Evolutionary conservation across 2,329 filamentous ascomycete genomes (phyloP), one percentile per base, ranked within the genome.

Genomic region (Sporothrix luriei): DNA sequence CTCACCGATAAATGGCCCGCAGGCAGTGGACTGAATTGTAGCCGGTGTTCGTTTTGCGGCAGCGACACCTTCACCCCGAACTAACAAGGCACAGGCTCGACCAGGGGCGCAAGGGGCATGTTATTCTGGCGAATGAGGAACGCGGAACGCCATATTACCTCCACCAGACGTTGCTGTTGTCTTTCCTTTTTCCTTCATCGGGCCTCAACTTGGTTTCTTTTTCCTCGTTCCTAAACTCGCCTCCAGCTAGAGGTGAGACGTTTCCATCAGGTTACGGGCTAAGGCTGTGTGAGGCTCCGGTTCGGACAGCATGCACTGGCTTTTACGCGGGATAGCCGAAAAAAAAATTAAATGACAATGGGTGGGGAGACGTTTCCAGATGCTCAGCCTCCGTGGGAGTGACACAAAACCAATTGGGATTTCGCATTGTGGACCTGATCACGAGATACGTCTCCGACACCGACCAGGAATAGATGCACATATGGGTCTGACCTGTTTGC

Each of bases 1-100:
- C 52, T 55, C 55, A 61, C 55, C 33, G 55, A 61, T 33, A 61
- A 61, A 43, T 61, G 38, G 33, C 38, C 19, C 24, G 33, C 55
- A 19, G 24, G 13, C 55, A n/a, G 55, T 43, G 29, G 19, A 38
- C 14, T 29, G 14, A 57, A 57, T 57, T 16, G 14, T 33, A 29
- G 24, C 54, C 33, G 26, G 33, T n/a, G 55, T 59, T 11, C 3
- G 16, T 40, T 40, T 59, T 21, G 33, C 29, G 26, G 11, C 16
- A 3, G 14, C 55, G 19, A 40, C 10, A 21, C 24, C 19, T 59
- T 29, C 9, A 59, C 16, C 33, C 55, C 26, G 16, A 57, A 57
- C 54, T 26, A 57, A 38, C 55, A 33, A 59, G 55, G 9, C 29
- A 59, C 55, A 24, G n/a, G n/a, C n/a, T n/a, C n/a, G n/a, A n/a